Base-by-base conservation (phyloP, 768 basidiomycete species). In the Hirschioporus abietinus region DNA sequence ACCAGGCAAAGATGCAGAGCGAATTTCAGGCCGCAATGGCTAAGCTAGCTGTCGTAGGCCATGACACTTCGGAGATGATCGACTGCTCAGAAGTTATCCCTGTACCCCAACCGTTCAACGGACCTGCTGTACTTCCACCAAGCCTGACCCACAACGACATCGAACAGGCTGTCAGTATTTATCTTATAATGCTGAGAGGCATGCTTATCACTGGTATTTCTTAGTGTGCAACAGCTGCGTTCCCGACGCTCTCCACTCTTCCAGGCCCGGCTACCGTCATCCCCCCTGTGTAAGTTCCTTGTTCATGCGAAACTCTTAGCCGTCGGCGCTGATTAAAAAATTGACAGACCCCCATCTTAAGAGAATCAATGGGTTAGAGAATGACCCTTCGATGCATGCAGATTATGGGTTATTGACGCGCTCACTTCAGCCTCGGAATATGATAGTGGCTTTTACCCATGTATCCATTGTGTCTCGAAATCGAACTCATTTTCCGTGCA, bases 21-120 rank as follows among this genome's bases (percentile, higher is more conserved):
- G 63, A 70, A 1, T 78, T 78, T 70, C 65, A 68, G 66, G 70
- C 69, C 4, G 74, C 72, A 20, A 75, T 78, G 74, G 66, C 59
- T 35, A 75, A 75, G 70, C 67, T 78, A 60, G 65, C 75, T 25
- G 66, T 74, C 63, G 71, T 77, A 60, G 77, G 76, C 10, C 74
- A 76, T 35, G 60, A 73, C 15, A 27, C 60, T n/a, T 0, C 1
- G 0, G 25, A 69, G 1, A 25, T 73, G 61, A 58, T 69, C 52
- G 72, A 73, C 65, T 73, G 72, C 26, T 71, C 68, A 18, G 64
- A 68, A 20, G 69, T 68, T 58, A 66, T 68, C 60, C 60, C 60
- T 25, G 60, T 4, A 9, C 60, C 60, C 3, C 10, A 61, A 34
- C 24, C 60, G 5, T 25, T 34, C 24, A 61, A 25, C 17, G 60